Percentiles rank a stretch among this genome's conserved stretches.
Evolutionary conservation across 768 basidiomycete genomes (phyloP).

Genomic region (Macrolepiota dolichaula): DNA sequence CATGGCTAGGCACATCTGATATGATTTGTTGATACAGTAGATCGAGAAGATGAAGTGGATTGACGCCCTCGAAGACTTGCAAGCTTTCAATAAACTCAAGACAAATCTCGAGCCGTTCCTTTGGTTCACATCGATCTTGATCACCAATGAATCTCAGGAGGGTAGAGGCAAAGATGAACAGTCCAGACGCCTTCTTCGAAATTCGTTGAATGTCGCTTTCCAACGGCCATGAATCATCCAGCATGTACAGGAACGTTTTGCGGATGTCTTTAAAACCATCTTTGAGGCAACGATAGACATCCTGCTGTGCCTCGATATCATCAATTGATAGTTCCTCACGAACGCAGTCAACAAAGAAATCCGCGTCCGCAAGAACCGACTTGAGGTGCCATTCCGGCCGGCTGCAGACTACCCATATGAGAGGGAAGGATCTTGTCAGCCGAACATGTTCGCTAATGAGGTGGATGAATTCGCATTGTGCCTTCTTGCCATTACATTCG

Average conservation of each 20-base stretch:
- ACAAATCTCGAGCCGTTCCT: not conserved
- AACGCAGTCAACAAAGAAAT: no score
- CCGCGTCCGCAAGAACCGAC: no score
- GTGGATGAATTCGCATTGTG: no score
- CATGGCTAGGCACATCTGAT: not conserved
- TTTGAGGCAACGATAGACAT: not conserved
- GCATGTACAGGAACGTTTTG: no score
- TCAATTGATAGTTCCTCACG: no score
- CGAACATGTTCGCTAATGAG: no score
- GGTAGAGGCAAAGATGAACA: slow-evolving; percentile 1
- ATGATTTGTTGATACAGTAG: not conserved
- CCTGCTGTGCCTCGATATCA: no score
- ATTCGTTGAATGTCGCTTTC: not conserved
- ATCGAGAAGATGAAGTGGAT: not conserved
- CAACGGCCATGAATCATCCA: not conserved
- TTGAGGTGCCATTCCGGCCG: not conserved
- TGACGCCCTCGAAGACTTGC: not conserved
- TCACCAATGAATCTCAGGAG: no score
- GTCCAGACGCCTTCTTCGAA: not conserved
- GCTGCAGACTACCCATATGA: not conserved
- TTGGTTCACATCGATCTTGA: not conserved
- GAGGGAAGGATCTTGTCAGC: no score
- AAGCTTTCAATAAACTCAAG: not conserved
- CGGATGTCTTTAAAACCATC: not conserved
- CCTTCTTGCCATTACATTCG: no score